Percentiles rank a stretch among this genome's conserved stretches.
Evolutionary conservation across 768 basidiomycete genomes (phyloP).

Genomic region (Russula griseocarnosa): DNA sequence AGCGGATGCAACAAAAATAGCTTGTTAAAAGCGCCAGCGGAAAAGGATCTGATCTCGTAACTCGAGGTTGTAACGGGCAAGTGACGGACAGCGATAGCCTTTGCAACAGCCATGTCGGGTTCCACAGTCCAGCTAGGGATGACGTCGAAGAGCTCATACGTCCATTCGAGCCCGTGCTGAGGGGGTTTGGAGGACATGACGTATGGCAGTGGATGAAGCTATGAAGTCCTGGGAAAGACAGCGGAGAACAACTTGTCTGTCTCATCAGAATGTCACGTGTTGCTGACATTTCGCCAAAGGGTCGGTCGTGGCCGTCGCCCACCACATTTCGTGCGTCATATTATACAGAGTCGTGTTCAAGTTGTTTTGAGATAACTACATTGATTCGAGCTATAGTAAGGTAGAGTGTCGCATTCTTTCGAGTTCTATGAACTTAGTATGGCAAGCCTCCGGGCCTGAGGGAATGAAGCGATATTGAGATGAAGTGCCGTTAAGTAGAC

Average conservation of each 20-base stretch:
- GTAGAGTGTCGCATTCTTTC: no score
- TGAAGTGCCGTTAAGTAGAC: no score
- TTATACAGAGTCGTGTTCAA: no score
- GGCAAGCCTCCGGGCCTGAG: no score
- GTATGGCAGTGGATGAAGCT: not conserved
- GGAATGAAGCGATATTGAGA: no score
- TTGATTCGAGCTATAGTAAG: no score
- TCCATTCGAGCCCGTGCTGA: conserved; percentile 3
- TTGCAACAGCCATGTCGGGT: not conserved
- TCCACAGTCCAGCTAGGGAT: not conserved
- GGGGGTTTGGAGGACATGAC: not conserved
- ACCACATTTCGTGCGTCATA: no score
- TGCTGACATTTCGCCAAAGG: not conserved
- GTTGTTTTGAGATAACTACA: no score
- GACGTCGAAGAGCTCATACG: conserved; percentile 1
- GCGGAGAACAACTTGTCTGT: no score
- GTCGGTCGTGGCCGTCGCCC: no score
- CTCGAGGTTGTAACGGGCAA: not conserved
- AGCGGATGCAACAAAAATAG: not conserved
- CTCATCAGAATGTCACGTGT: not conserved
- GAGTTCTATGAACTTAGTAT: no score
- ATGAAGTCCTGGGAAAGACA: not conserved
- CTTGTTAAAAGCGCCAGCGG: not conserved
- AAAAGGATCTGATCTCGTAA: conserved; percentile 2
- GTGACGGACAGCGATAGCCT: not conserved